Conservation (phyloP, 768 basidiomycete species). For the Asterophora lycoperdoides region DNA sequence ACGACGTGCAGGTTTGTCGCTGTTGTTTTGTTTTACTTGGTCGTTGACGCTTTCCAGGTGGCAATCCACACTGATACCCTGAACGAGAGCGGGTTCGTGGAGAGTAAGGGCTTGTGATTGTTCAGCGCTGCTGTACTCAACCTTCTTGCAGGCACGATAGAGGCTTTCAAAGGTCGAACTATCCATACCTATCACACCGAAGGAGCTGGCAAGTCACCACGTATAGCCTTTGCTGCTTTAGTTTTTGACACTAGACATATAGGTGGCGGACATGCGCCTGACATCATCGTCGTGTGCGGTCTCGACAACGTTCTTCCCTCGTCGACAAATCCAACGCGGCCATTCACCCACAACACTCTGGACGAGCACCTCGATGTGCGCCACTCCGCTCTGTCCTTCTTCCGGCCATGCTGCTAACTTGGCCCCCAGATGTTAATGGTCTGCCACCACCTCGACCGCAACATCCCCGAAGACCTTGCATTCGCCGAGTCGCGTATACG, state of each 20-base stretch:
- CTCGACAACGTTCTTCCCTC: conserved; percentile 87
- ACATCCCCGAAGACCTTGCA: conserved; percentile 88
- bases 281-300: conserved; percentile 96
- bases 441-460: conserved; percentile 93
- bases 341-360: conserved; percentile 85
- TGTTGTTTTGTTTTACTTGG: not conserved
- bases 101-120: conserved; percentile 51
- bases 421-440: conserved; percentile 94
- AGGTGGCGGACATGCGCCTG: conserved; percentile 96
- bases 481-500: conserved; percentile 98
- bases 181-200: conserved; percentile 98
- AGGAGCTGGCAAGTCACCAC: conserved; percentile 67
- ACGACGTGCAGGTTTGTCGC: conserved; percentile 80
- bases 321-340: conserved; percentile 96
- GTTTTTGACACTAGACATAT: not conserved
- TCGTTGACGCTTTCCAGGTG: conserved; percentile 36
- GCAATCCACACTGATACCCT: conserved; percentile 97
- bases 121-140: conserved; percentile 1
- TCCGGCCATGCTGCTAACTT: too few relatives aligned
- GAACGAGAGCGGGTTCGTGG: conserved; percentile 96
- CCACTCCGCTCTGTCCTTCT: conserved; percentile 1
- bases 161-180: conserved; percentile 83
- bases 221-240: not conserved
- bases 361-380: conserved; percentile 96
- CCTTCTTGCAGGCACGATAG: conserved; percentile 65